Percentiles rank a stretch among this genome's conserved stretches.
phyloP scores from a whole-genome alignment of 768 basidiomycete species.

The Kwoniella botswanensis region DNA sequence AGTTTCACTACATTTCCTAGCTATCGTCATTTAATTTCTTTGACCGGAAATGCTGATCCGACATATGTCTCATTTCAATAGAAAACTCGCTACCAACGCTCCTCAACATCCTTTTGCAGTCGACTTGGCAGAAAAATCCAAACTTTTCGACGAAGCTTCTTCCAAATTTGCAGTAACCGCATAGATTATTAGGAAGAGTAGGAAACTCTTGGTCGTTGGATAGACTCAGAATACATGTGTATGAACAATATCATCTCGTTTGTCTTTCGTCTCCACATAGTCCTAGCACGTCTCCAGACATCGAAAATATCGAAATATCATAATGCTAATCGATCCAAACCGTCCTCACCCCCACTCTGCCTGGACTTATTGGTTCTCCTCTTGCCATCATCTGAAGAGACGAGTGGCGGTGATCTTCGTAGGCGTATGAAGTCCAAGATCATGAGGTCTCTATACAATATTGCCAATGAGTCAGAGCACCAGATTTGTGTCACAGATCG shows the following conservation, averaged over 20 bases:
- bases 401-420: constrained; percentile 7
- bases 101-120: constrained; percentile 56
- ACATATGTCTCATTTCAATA: constrained; percentile 17
- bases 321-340: too few relatives aligned
- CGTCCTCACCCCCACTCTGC: too few relatives aligned
- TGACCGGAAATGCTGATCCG: neutral
- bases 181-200: constrained; percentile 6
- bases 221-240: neutral
- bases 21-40: neutral
- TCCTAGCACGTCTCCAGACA: too few relatives aligned
- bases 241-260: neutral
- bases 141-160: constrained; percentile 59
- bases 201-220: too few relatives aligned
- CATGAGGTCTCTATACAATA: neutral
- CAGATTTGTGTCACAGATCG: neutral
- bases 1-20: constrained; percentile 14
- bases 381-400: constrained; percentile 2
- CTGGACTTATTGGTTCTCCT: neutral
- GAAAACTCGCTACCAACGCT: constrained; percentile 48
- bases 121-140: constrained; percentile 56
- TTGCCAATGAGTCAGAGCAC: neutral
- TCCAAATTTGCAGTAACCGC: constrained; percentile 55
- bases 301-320: too few relatives aligned
- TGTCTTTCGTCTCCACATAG: neutral
- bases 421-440: constrained; percentile 9